Evolutionary conservation across 495 filamentous ascomycete genomes (phyloP).

Genomic region (Letharia lupina): DNA sequence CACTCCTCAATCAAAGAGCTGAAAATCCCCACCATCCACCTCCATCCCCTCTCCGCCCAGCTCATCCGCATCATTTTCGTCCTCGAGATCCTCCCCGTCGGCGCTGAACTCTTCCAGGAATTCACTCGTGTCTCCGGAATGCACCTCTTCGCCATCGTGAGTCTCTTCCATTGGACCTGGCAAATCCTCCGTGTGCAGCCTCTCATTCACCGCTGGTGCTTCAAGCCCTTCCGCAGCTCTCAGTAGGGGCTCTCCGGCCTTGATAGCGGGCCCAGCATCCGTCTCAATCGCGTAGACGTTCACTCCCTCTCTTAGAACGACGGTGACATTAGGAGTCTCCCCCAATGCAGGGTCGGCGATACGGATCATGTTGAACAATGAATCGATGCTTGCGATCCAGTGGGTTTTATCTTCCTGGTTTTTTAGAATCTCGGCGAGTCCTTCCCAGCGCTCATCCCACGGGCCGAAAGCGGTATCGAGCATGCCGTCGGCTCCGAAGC

Average conservation of each 20-base stretch:
- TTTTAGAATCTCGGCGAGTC: background rate
- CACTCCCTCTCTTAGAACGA: background rate
- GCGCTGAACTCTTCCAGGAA: background rate
- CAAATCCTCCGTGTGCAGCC: background rate
- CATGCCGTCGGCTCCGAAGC: background rate
- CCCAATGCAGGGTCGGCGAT: background rate
- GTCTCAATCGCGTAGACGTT: background rate
- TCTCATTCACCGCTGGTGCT: too few relatives aligned
- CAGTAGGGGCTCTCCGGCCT: background rate
- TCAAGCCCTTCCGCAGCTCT: background rate
- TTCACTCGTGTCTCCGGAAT: background rate
- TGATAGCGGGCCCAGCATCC: background rate
- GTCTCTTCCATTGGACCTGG: background rate
- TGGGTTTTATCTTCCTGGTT: background rate
- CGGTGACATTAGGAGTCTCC: slow-evolving; percentile 5
- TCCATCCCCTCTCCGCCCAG: background rate
- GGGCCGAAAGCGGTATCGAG: background rate
- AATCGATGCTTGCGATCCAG: slow-evolving; percentile 15
- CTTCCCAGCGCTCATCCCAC: background rate
- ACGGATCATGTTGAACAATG: slow-evolving; percentile 10
- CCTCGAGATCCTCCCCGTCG: background rate
- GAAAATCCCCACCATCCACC: background rate
- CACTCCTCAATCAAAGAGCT: too few relatives aligned
- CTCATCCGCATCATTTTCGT: background rate
- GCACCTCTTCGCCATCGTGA: background rate